Evolutionary conservation across 768 basidiomycete genomes (phyloP).

Genomic region (Zangia roseola): DNA sequence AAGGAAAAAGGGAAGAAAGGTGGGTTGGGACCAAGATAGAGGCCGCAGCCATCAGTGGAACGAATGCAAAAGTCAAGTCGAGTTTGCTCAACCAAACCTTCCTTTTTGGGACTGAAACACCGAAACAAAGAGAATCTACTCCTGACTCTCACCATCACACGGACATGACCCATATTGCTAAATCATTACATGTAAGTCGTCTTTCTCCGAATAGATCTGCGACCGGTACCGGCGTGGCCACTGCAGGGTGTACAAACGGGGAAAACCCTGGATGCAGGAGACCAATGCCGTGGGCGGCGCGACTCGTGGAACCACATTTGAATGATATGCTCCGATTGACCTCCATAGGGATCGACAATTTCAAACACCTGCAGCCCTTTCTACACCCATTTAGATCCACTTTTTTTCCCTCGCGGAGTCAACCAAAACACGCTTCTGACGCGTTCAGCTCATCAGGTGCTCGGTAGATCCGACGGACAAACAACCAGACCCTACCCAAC

Average conservation of each 20-base stretch:
- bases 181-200: slow-evolving; percentile 12
- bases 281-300: too few species aligned
- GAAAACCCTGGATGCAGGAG: too few species aligned
- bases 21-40: slow-evolving; percentile 54
- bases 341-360: slow-evolving; percentile 18
- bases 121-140: too few species aligned
- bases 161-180: slow-evolving; percentile 27
- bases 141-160: slow-evolving; percentile 10
- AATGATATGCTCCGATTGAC: slow-evolving; percentile 2
- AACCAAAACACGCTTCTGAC: slow-evolving; percentile 19
- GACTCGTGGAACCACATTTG: too few species aligned
- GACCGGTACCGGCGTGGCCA: slow-evolving; percentile 23
- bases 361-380: slow-evolving; percentile 6
- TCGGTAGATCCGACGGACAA: slow-evolving; percentile 11
- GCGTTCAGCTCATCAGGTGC: slow-evolving; percentile 3
- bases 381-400: slow-evolving; percentile 8
- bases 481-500: slow-evolving; percentile 16
- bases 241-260: slow-evolving; percentile 5
- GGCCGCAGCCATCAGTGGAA: slow-evolving; percentile 24
- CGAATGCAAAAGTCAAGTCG: too few species aligned
- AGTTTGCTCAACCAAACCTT: slow-evolving; percentile 7
- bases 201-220: slow-evolving; percentile 16
- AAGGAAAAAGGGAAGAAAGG: slow-evolving; percentile 61
- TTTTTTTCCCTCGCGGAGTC: slow-evolving; percentile 10
- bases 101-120: slow-evolving; percentile 20